Conservation (phyloP, 352 stramenopile species). For the Pythium phragmitis region DNA sequence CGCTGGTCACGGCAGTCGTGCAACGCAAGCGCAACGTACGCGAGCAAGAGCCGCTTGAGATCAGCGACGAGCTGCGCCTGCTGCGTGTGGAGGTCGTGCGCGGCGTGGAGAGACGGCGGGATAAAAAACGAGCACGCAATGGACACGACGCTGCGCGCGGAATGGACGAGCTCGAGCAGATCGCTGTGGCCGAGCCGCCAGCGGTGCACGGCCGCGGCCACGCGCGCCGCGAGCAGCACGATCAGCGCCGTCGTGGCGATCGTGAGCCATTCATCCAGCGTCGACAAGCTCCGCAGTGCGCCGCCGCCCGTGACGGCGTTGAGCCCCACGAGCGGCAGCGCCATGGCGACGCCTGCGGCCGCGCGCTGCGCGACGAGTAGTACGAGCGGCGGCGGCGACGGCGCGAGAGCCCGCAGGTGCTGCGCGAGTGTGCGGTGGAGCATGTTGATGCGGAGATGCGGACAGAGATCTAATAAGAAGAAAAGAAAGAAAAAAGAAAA, state of each 20-base stretch:
- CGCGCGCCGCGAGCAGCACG: constrained; percentile 40
- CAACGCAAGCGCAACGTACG: constrained; percentile 56
- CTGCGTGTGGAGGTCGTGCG: constrained; percentile 19
- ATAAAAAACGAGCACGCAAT: constrained; percentile 21
- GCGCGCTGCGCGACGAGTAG: not conserved
- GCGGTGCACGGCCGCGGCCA: constrained; percentile 42
- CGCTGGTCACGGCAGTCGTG: constrained; percentile 45
- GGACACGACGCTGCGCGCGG: constrained; percentile 38
- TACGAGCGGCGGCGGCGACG: not conserved
- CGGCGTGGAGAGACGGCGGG: not conserved
- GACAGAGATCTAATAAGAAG: not conserved
- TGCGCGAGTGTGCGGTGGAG: not conserved
- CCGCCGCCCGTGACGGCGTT: not conserved
- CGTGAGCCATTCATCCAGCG: constrained; percentile 36
- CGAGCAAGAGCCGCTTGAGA: constrained; percentile 57
- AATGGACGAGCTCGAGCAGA: constrained; percentile 40
- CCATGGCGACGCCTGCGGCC: not conserved
- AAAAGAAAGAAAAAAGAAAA: constrained; percentile 1
- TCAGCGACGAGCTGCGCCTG: constrained; percentile 57
- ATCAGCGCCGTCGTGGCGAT: constrained; percentile 37
- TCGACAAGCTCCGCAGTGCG: not conserved
- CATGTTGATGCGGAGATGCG: not conserved
- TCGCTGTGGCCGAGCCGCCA: constrained; percentile 47
- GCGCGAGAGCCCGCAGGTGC: not conserved
- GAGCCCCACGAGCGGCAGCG: not conserved